Evolutionary conservation across 495 filamentous ascomycete species (phyloP), one percentile per base, ranked within the genome.

Genomic region (Penicillium desertorum): DNA sequence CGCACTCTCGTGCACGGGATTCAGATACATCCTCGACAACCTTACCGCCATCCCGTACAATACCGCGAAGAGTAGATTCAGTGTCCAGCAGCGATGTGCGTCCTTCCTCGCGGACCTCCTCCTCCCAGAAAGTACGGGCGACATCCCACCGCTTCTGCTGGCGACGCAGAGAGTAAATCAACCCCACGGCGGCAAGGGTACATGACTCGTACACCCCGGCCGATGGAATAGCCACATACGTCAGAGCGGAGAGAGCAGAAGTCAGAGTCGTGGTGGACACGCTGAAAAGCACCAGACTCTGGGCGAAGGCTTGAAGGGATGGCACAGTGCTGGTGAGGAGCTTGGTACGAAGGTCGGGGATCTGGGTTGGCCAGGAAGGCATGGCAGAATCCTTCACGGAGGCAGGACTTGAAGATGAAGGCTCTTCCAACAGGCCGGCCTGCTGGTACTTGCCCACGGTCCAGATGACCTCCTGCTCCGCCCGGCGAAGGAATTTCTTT

Each of bases 61-160:
- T 74, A 46, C 76, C 67, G 39, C 77, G 79, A 43, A 92, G 74
- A 19, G 78, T 79, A 25, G 79, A 73, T 70, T 98, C 94, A 1
- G 84, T 85, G 27, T 82, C 79, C 53, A 81, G 80, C 47, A 97
- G 72, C 5, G 88, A 85, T 49, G 81, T 83, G 53, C 91, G 80
- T 8, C 92, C 94, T 58, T 89, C 86, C 65, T 96, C 92, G 58
- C 85, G 81, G 10, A 96, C 82, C 63, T 88, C 84, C 4, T 77
- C 83, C 66, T 91, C 84, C 87, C 91, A 98, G 60, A 79, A 83
- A 7, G 62, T 71, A 37, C 87, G 81, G 11, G 86, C 88, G 8
- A 63, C 69, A 57, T 91, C 88, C 93, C 93, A 98, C 62, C 82
- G 75, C 60, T 71, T 84, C 71, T 97, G 93, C 75, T 97, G 78